These are phyloP conservation scores for Pichia eremophila DNA, from an alignment of 805 yeast species.

Conservation along the genomic window DNA sequence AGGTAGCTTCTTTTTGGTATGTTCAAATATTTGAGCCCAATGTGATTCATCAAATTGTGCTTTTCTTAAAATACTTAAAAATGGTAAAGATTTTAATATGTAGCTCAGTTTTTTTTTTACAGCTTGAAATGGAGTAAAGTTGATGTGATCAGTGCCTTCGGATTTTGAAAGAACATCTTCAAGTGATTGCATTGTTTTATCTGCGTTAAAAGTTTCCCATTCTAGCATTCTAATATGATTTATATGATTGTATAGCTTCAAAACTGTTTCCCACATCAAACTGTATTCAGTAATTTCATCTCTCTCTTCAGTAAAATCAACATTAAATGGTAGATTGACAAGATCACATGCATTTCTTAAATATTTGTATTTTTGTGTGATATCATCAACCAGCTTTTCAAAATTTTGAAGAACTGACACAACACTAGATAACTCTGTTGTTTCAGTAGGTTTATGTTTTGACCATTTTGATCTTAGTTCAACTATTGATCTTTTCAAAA, in stretches of 20 bases:
- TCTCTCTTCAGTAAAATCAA: constrained; percentile 21
- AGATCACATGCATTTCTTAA: constrained; percentile 27
- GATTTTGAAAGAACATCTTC: constrained; percentile 42
- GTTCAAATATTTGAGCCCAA: constrained; percentile 43
- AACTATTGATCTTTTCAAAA: background rate
- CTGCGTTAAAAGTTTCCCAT: constrained; percentile 44
- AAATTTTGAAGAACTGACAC: constrained; percentile 27
- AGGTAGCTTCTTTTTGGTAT: constrained; percentile 14
- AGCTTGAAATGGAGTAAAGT: constrained; percentile 58
- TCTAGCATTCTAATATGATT: constrained; percentile 19
- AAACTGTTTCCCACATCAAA: constrained; percentile 56
- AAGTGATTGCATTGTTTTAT: constrained; percentile 36
- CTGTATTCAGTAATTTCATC: constrained; percentile 49
- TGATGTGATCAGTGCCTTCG: constrained; percentile 51
- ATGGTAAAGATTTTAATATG: constrained; percentile 29
- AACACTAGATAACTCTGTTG: constrained; percentile 35
- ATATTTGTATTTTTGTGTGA: constrained; percentile 11
- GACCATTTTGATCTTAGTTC: constrained; percentile 2
- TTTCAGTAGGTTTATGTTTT: constrained; percentile 32
- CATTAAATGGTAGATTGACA: constrained; percentile 18
- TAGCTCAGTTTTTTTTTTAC: constrained; percentile 39
- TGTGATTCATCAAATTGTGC: constrained; percentile 57
- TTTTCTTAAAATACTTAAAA: constrained; percentile 40
- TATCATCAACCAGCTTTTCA: constrained; percentile 11
- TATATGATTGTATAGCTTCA: constrained; percentile 39